These are phyloP conservation scores for Phanerodontia chrysosporium DNA, from an alignment of 768 basidiomycete genomes.

Conservation along the genomic window DNA sequence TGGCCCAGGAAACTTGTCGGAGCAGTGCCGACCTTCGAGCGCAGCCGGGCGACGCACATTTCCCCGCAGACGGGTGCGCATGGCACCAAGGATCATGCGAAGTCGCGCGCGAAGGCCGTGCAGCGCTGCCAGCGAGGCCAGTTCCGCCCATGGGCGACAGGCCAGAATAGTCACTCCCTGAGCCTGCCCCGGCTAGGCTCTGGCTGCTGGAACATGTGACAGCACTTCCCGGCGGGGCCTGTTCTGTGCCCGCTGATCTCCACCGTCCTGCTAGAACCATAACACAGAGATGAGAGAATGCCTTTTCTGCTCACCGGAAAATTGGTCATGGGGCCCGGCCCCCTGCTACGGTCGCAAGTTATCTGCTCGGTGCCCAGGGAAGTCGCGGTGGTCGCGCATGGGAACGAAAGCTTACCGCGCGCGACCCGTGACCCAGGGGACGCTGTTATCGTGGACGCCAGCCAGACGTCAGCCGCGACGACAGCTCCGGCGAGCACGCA, in stretches of 20 bases:
- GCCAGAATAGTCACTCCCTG: constrained; percentile 6
- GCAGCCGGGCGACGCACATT: background rate
- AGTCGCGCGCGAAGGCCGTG: background rate
- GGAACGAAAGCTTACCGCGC: background rate
- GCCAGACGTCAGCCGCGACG: background rate
- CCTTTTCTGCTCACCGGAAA: constrained; percentile 9
- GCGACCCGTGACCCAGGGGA: background rate
- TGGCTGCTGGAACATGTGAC: constrained; percentile 7
- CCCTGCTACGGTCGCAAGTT: background rate
- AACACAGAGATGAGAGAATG: constrained; percentile 6
- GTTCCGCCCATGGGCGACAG: background rate
- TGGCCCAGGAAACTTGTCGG: constrained; percentile 7
- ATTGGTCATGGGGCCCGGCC: constrained; percentile 7
- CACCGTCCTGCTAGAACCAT: constrained; percentile 5
- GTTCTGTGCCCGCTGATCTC: constrained; percentile 13
- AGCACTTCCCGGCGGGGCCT: constrained; percentile 7
- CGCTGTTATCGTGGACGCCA: background rate
- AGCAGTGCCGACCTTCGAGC: background rate
- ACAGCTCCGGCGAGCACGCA: background rate
- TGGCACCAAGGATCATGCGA: background rate
- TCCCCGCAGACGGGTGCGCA: background rate
- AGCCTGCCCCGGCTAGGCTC: constrained; percentile 3
- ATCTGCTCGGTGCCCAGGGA: background rate
- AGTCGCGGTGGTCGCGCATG: background rate
- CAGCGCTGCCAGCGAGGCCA: background rate